These are phyloP conservation scores for Entomortierella chlamydospora DNA, from an alignment of 192 early-diverging fungal species.

Conservation along the genomic window DNA sequence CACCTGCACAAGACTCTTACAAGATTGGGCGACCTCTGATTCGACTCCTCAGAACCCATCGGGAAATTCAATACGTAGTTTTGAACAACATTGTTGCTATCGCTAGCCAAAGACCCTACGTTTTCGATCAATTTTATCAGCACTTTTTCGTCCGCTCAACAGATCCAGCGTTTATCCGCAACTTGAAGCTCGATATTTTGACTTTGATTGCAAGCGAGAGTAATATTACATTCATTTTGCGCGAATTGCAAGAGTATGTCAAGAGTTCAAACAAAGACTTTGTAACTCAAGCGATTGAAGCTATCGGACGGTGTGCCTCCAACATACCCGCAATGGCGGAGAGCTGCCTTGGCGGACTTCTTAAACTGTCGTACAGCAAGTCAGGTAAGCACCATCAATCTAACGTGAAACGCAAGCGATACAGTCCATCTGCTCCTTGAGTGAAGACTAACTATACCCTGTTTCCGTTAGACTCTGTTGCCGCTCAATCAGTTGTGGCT, in stretches of 20 bases:
- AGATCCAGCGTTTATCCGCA: slow-evolving; percentile 82
- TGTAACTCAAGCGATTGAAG: slow-evolving; percentile 73
- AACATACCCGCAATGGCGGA: slow-evolving; percentile 67
- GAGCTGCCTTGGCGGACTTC: slow-evolving; percentile 64
- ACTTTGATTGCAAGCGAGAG: slow-evolving; percentile 71
- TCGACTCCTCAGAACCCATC: slow-evolving; percentile 74
- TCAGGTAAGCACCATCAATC: slow-evolving; percentile 62
- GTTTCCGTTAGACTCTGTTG: slow-evolving; percentile 70
- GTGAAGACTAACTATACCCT: neutral
- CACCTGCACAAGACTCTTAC: slow-evolving; percentile 63
- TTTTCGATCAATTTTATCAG: slow-evolving; percentile 78
- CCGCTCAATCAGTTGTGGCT: slow-evolving; percentile 80
- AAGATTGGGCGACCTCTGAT: slow-evolving; percentile 79
- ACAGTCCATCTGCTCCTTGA: too few species aligned
- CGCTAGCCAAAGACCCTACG: slow-evolving; percentile 70
- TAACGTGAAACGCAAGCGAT: too few species aligned
- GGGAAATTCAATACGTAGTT: slow-evolving; percentile 85
- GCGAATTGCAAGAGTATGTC: slow-evolving; percentile 80
- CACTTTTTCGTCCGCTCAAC: slow-evolving; percentile 86
- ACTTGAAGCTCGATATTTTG: slow-evolving; percentile 89
- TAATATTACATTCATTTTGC: slow-evolving; percentile 76
- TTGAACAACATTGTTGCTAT: slow-evolving; percentile 83
- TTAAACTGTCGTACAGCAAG: slow-evolving; percentile 67
- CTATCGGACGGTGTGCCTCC: slow-evolving; percentile 68
- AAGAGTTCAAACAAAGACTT: slow-evolving; percentile 73